Conservation (phyloP, 140 eudicot genomes). For the Stevia rebaudiana region DNA sequence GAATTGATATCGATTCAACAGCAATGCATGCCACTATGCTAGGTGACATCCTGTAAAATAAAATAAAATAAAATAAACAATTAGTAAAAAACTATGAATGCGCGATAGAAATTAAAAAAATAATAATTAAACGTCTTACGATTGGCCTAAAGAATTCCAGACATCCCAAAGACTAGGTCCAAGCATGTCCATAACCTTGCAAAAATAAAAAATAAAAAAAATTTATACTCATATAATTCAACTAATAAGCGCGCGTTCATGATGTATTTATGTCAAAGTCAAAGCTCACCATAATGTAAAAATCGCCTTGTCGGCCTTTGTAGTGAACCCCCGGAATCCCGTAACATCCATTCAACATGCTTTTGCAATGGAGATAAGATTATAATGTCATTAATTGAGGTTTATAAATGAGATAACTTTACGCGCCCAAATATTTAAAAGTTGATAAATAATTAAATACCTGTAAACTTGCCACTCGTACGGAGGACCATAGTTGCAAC, state of each 20-base stretch:
- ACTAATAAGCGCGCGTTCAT: too few relatives aligned
- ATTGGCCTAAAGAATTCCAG: slow-evolving; percentile 96
- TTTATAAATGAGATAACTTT: not conserved
- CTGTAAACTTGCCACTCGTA: slow-evolving; percentile 99
- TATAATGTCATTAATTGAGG: not conserved
- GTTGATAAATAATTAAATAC: slow-evolving; percentile 35
- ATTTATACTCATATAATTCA: too few relatives aligned
- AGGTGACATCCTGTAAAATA: too few relatives aligned
- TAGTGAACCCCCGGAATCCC: slow-evolving; percentile 96
- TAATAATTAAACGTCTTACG: too few relatives aligned
- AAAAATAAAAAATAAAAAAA: not conserved
- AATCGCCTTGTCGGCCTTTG: slow-evolving; percentile 95
- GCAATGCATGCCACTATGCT: slow-evolving; percentile 98
- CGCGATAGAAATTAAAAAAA: not conserved
- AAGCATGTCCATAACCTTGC: slow-evolving; percentile 96
- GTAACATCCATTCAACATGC: slow-evolving; percentile 84
- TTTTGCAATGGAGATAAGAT: slow-evolving; percentile 23
- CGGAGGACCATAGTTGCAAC: slow-evolving; percentile 97
- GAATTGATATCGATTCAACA: slow-evolving; percentile 95
- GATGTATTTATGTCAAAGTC: not conserved
- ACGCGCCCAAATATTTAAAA: not conserved
- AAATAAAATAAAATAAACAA: too few relatives aligned
- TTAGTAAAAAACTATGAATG: not conserved
- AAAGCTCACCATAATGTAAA: slow-evolving; percentile 78
- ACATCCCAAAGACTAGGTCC: slow-evolving; percentile 99